Conservation (phyloP, 2,329 filamentous ascomycete species). For the Dactylella cylindrospora region DNA sequence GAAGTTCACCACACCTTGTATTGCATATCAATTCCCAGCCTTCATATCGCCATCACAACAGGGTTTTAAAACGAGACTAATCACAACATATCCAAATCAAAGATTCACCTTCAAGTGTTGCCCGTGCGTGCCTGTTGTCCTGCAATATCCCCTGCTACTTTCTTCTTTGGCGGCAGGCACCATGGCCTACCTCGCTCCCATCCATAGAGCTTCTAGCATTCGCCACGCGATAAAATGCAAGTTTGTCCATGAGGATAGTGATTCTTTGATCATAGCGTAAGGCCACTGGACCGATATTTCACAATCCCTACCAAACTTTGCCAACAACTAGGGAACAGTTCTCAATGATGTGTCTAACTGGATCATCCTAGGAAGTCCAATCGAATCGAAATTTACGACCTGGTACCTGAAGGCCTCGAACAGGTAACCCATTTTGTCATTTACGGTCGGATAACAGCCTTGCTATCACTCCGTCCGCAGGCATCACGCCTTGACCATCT, state of each 20-base stretch:
- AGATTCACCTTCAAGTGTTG: too few relatives aligned
- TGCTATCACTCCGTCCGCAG: constrained; percentile 75
- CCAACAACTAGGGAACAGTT: constrained; percentile 3
- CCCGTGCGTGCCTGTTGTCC: too few relatives aligned
- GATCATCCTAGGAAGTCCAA: constrained; percentile 46
- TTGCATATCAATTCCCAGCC: too few relatives aligned
- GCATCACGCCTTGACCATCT: constrained; percentile 77
- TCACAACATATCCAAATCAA: too few relatives aligned
- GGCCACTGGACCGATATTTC: constrained; percentile 50
- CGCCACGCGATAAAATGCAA: constrained; percentile 81
- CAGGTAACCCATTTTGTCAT: constrained; percentile 55
- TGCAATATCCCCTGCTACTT: too few relatives aligned
- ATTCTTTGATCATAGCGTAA: constrained; percentile 86
- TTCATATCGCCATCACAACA: too few relatives aligned
- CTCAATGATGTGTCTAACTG: constrained; percentile 8
- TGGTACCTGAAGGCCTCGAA: constrained; percentile 44
- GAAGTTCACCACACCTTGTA: too few relatives aligned
- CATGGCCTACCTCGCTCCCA: constrained; percentile 94
- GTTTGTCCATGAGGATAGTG: constrained; percentile 71
- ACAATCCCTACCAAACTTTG: constrained; percentile 9
- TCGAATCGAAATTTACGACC: constrained; percentile 47
- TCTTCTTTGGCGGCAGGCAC: too few relatives aligned
- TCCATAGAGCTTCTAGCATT: constrained; percentile 88
- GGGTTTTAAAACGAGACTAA: too few relatives aligned
- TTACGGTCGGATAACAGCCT: constrained; percentile 82